These are phyloP conservation scores for Musa itinerans DNA, from an alignment of 176 grass and related monocot species.

Conservation along the genomic window DNA sequence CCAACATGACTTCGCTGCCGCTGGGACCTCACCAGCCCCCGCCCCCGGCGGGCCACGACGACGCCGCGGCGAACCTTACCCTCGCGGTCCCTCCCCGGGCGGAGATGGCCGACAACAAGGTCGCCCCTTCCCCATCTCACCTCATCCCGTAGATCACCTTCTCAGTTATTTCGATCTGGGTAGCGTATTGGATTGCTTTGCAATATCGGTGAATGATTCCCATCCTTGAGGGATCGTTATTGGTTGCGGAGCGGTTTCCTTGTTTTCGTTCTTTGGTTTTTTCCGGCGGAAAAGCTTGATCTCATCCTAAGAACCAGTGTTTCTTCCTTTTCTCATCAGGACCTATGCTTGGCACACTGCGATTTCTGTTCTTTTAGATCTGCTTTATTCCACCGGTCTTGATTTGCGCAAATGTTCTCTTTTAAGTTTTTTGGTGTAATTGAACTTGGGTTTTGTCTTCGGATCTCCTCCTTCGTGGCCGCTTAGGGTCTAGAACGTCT, in stretches of 20 bases:
- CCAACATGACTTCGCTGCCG: not conserved
- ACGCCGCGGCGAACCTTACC: not conserved
- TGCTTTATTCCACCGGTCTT: not conserved
- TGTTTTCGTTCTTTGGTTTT: not conserved
- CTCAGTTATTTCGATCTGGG: not conserved
- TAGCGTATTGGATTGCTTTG: not conserved
- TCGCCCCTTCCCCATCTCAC: not conserved
- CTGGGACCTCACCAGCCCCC: slow-evolving; percentile 4
- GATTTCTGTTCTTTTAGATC: not conserved
- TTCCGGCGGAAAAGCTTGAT: not conserved
- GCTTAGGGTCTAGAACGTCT: too few species aligned
- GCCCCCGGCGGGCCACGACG: not conserved
- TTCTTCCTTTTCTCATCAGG: not conserved
- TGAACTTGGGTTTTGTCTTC: not conserved
- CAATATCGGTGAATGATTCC: not conserved
- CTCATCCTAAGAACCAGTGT: not conserved
- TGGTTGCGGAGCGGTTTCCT: not conserved
- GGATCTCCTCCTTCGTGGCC: not conserved
- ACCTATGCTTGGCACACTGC: not conserved
- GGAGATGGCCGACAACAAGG: slow-evolving; percentile 8
- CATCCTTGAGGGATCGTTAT: not conserved
- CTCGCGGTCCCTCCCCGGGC: not conserved
- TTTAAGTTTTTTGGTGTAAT: not conserved
- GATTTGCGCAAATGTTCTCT: not conserved
- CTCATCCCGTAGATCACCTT: not conserved